Conservation (phyloP, 2,329 filamentous ascomycete species). For the Arthroderma sp. region DNA sequence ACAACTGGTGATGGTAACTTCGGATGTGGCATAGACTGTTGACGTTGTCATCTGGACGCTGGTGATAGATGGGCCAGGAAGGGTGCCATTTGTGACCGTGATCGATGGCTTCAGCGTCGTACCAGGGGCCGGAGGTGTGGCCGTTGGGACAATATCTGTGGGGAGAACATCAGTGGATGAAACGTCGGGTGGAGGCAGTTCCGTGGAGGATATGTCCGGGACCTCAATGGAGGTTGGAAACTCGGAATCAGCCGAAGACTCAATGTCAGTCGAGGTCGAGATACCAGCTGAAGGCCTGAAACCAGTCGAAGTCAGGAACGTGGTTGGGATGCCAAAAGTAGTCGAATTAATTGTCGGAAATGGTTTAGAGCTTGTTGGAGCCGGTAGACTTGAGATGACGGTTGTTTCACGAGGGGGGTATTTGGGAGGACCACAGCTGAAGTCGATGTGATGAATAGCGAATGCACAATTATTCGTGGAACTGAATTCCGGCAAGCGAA, state of each 20-base stretch:
- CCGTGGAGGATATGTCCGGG: too few species aligned
- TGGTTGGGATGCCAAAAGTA: too few species aligned
- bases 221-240: too few species aligned
- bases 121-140: too few species aligned
- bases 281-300: too few species aligned
- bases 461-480: constrained; percentile 52
- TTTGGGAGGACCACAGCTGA: constrained; percentile 47
- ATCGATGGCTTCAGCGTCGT: too few species aligned
- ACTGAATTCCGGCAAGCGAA: constrained; percentile 46
- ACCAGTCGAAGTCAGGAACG: too few species aligned
- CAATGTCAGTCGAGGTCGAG: too few species aligned
- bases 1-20: constrained; percentile 29
- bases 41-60: constrained; percentile 19
- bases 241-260: too few species aligned
- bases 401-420: constrained; percentile 28
- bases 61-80: constrained; percentile 1
- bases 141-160: too few species aligned
- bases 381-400: constrained; percentile 66
- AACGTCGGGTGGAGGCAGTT: too few species aligned
- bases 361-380: constrained; percentile 81
- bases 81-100: background rate
- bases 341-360: constrained; percentile 28
- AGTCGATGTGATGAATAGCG: constrained; percentile 59
- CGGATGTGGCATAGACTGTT: constrained; percentile 25
- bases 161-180: too few species aligned